Conservation (phyloP, 2,329 filamentous ascomycete genomes). For the Penicillium sp. region DNA sequence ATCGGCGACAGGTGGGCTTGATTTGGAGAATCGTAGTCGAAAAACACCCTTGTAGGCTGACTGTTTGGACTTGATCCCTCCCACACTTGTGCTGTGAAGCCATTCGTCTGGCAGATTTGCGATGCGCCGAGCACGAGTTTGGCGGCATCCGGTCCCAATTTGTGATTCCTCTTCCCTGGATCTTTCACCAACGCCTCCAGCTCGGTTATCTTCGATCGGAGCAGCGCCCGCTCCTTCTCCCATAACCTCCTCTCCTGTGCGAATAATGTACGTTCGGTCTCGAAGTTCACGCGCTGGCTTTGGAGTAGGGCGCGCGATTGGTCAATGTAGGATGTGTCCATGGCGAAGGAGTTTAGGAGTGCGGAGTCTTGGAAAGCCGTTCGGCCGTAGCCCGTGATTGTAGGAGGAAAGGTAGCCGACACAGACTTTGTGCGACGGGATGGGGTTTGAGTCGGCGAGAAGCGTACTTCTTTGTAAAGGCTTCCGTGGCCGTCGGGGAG, state of each 20-base stretch:
- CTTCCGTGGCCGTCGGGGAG: constrained; percentile 36
- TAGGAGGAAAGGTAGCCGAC: constrained; percentile 37
- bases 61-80: constrained; percentile 44
- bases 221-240: constrained; percentile 45
- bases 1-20: constrained; percentile 29
- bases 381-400: constrained; percentile 27
- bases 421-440: constrained; percentile 43
- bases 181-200: constrained; percentile 39
- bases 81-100: constrained; percentile 42
- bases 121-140: constrained; percentile 18
- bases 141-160: constrained; percentile 7
- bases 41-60: constrained; percentile 48
- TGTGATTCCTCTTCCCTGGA: constrained; percentile 5
- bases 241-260: constrained; percentile 47
- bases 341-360: constrained; percentile 23
- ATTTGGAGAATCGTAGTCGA: constrained; percentile 33
- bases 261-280: constrained; percentile 44
- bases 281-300: constrained; percentile 40
- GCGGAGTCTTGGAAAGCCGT: constrained; percentile 16
- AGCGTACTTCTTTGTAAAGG: constrained; percentile 45
- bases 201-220: constrained; percentile 45
- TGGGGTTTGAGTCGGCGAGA: constrained; percentile 41
- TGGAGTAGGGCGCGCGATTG: constrained; percentile 44
- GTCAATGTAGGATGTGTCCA: constrained; percentile 43
- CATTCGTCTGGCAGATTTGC: constrained; percentile 10